phyloP scores from a whole-genome alignment of 108 stramenopile genomes.

The Craspedostauros australis region DNA sequence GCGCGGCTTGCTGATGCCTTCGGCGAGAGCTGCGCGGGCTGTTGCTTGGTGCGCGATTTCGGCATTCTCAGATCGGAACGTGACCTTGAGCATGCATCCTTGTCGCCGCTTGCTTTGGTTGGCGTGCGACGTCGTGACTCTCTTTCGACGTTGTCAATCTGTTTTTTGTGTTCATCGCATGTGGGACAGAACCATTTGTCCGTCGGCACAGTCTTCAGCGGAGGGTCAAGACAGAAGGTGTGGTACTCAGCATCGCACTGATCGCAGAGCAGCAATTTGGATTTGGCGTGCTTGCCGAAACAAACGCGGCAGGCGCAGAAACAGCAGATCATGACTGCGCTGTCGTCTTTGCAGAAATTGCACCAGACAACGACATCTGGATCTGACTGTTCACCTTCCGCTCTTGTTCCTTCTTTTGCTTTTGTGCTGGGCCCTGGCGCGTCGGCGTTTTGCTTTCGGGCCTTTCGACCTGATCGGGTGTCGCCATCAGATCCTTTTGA shows the following conservation, averaged over 20 bases:
- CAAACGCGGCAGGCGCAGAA: conserved; percentile 83
- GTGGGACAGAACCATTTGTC: conserved; percentile 49
- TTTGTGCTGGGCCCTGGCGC: not conserved
- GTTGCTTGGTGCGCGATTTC: no score
- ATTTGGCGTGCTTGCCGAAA: conserved; percentile 74
- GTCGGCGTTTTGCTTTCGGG: not conserved
- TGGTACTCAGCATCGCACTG: conserved; percentile 50
- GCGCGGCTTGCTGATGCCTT: not conserved
- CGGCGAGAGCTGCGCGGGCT: not conserved
- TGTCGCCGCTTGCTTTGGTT: not conserved
- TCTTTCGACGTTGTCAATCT: not conserved
- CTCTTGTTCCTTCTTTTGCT: conserved; percentile 5
- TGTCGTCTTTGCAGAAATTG: conserved; percentile 59
- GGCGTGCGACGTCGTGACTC: not conserved
- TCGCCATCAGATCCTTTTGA: no score
- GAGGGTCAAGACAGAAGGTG: conserved; percentile 35
- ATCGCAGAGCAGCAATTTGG: conserved; percentile 28
- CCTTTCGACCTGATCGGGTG: conserved; percentile 6
- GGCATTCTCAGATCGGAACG: conserved; percentile 5
- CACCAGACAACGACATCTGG: conserved; percentile 14
- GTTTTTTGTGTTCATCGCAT: conserved; percentile 16
- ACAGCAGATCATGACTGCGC: conserved; percentile 58
- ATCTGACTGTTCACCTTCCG: not conserved
- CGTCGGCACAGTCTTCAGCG: conserved; percentile 27
- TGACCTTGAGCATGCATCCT: no score